These are phyloP conservation scores for Cladosporium sp. DNA, from an alignment of 2,329 filamentous ascomycete genomes.

Conservation along the genomic window DNA sequence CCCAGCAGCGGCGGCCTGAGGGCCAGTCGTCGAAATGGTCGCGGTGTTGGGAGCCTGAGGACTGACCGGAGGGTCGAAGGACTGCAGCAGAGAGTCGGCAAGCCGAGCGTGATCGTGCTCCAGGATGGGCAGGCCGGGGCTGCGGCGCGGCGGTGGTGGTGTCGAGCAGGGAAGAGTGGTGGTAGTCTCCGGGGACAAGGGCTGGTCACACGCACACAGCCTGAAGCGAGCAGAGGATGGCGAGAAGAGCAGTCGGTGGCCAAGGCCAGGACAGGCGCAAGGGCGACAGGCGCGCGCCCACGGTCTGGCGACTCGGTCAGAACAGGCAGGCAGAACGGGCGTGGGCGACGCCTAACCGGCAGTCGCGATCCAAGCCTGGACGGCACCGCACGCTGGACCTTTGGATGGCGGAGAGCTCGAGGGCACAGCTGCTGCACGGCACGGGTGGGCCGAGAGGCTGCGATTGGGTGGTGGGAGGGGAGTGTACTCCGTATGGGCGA, in stretches of 20 bases:
- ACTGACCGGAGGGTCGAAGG: slow-evolving; percentile 16
- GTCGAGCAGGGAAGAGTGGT: not conserved
- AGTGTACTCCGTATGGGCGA: no score
- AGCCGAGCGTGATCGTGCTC: slow-evolving; percentile 11
- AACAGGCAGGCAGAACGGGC: not conserved
- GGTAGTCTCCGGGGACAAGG: not conserved
- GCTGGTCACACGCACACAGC: not conserved
- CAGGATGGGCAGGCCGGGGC: slow-evolving; percentile 8
- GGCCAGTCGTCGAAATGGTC: slow-evolving; percentile 9
- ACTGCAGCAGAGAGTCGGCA: slow-evolving; percentile 21
- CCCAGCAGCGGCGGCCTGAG: slow-evolving; percentile 20
- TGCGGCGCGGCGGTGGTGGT: not conserved
- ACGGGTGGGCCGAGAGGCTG: not conserved
- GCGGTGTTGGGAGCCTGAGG: slow-evolving; percentile 8
- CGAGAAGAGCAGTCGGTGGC: not conserved
- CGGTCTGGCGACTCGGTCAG: no score
- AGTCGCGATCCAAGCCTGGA: not conserved
- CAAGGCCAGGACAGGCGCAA: not conserved
- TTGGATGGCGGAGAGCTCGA: not conserved
- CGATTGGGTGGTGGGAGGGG: not conserved
- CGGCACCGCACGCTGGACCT: not conserved
- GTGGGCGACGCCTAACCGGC: not conserved
- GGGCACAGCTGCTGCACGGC: not conserved
- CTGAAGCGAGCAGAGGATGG: not conserved
- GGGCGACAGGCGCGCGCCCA: not conserved